Evolutionary conservation across 768 basidiomycete genomes (phyloP).

Genomic region (Amanita thiersii): DNA sequence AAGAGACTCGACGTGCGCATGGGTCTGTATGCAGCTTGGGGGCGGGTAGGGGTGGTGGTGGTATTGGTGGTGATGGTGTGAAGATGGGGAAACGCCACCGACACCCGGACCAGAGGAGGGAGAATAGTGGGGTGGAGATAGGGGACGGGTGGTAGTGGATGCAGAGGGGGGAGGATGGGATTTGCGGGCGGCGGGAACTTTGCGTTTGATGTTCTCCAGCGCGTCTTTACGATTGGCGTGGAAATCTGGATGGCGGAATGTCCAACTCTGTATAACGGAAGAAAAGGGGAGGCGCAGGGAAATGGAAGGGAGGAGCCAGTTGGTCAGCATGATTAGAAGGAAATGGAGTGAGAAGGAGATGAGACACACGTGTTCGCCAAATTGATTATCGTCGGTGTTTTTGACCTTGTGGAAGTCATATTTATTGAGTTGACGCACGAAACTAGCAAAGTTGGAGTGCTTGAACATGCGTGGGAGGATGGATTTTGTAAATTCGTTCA

Average conservation of each 20-base stretch:
- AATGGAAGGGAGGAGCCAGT: constrained; percentile 1
- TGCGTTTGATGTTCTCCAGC: constrained; percentile 53
- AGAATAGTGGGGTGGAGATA: constrained; percentile 18
- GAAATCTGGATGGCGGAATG: constrained; percentile 53
- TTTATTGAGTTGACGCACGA: constrained; percentile 91
- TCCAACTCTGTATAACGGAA: constrained; percentile 34
- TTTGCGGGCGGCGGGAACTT: constrained; percentile 47
- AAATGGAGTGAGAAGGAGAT: too few relatives aligned
- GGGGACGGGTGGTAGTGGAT: constrained; percentile 10
- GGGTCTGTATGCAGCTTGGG: constrained; percentile 12
- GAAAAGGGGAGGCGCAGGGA: background rate
- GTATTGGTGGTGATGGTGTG: constrained; percentile 16
- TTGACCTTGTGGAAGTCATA: constrained; percentile 98
- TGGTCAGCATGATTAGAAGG: background rate
- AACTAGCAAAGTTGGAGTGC: constrained; percentile 89
- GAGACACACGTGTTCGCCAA: constrained; percentile 46
- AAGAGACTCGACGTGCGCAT: constrained; percentile 23
- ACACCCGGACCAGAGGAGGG: constrained; percentile 18
- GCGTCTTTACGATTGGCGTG: constrained; percentile 46
- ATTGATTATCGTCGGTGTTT: constrained; percentile 75
- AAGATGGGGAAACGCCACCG: too few relatives aligned
- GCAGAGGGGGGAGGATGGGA: constrained; percentile 14
- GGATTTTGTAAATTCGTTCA: constrained; percentile 92
- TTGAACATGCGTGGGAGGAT: constrained; percentile 92
- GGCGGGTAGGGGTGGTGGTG: constrained; percentile 8